Evolutionary conservation across 768 basidiomycete genomes (phyloP).

Genomic region (Lentinula sp.): DNA sequence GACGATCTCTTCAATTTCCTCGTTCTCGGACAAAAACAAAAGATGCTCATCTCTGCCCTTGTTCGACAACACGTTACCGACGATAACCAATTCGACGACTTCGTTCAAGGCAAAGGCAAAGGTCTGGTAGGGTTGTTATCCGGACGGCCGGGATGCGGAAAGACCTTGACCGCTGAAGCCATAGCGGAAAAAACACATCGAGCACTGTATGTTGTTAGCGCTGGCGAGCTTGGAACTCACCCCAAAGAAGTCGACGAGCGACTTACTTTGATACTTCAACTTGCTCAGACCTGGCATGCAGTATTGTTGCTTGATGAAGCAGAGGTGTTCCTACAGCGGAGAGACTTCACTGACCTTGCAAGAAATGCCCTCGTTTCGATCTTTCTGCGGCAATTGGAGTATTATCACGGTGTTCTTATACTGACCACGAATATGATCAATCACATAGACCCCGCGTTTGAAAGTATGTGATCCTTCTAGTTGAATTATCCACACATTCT

Average conservation of each 20-base stretch:
- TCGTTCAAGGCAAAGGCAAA: conserved; percentile 29
- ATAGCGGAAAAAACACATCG: conserved; percentile 21
- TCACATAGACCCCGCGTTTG: conserved; percentile 25
- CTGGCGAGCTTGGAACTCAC: conserved; percentile 26
- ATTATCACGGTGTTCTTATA: conserved; percentile 28
- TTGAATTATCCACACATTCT: too few relatives aligned
- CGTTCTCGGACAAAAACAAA: conserved; percentile 25
- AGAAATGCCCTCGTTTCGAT: conserved; percentile 30
- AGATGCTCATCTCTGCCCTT: conserved; percentile 24
- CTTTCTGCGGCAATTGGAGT: conserved; percentile 30
- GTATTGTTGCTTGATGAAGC: conserved; percentile 29
- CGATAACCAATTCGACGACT: conserved; percentile 21
- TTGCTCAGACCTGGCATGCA: conserved; percentile 27
- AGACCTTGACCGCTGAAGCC: conserved; percentile 28
- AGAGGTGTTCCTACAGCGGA: conserved; percentile 25
- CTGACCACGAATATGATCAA: conserved; percentile 26
- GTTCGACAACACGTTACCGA: conserved; percentile 17
- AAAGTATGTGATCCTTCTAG: conserved; percentile 8
- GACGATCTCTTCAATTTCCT: conserved; percentile 27
- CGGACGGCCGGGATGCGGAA: conserved; percentile 30
- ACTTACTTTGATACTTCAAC: conserved; percentile 17
- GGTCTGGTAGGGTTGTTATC: conserved; percentile 28
- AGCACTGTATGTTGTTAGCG: conserved; percentile 23
- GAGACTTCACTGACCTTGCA: conserved; percentile 15
- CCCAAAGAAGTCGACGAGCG: conserved; percentile 16